These are phyloP conservation scores for Conoideocrella luteorostrata DNA, from an alignment of 2,329 filamentous ascomycete genomes.

Conservation along the genomic window DNA sequence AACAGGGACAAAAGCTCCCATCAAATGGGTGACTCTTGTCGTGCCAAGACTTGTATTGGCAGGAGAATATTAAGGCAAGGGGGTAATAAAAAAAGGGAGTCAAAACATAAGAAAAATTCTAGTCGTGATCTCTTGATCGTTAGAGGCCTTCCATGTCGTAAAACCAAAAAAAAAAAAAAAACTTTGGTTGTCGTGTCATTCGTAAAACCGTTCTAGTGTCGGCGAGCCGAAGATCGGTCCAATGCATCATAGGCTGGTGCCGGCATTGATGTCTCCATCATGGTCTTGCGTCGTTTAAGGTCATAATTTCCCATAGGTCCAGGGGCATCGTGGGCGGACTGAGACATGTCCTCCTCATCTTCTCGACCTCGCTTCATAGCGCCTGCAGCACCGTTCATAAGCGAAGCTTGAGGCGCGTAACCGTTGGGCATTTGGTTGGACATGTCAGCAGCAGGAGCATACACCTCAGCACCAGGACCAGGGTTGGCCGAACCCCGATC, in stretches of 20 bases:
- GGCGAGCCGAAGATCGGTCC: conserved; percentile 37
- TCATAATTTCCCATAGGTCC: conserved; percentile 43
- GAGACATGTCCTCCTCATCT: conserved; percentile 54
- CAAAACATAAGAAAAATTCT: too few relatives aligned
- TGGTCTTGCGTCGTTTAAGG: conserved; percentile 74
- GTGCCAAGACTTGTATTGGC: too few relatives aligned
- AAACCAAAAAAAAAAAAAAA: too few relatives aligned
- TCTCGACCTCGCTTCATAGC: conserved; percentile 43
- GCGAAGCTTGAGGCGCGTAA: conserved; percentile 56
- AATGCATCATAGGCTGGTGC: conserved; percentile 43
- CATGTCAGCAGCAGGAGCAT: conserved; percentile 60
- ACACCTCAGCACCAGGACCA: conserved; percentile 60
- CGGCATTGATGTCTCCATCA: conserved; percentile 54
- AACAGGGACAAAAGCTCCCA: too few relatives aligned
- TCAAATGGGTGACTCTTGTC: too few relatives aligned
- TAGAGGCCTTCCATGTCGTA: too few relatives aligned
- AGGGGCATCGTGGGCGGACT: conserved; percentile 49
- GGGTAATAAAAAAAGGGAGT: too few relatives aligned
- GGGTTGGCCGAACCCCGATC: conserved; percentile 58
- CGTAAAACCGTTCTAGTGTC: conserved; percentile 31
- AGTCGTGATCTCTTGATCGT: too few relatives aligned
- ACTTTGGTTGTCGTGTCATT: too few relatives aligned
- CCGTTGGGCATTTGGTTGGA: conserved; percentile 49
- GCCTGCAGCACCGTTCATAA: conserved; percentile 56
- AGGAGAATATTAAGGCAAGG: too few relatives aligned